Base-by-base conservation (phyloP, 257 asterid genomes). In the Salvia rosmarinus region DNA sequence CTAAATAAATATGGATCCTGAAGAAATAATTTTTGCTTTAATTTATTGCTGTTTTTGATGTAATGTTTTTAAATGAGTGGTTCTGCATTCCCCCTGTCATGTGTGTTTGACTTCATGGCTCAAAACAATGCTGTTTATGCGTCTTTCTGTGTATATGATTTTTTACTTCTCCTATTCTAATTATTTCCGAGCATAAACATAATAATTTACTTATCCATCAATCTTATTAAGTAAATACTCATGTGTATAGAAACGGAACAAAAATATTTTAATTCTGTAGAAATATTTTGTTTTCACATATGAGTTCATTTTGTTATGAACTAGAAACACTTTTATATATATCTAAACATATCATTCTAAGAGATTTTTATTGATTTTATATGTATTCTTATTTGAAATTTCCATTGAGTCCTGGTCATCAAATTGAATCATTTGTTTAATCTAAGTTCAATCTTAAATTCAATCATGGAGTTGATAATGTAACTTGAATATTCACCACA, bases 281-380 rank as follows among this genome's bases (percentile, higher is more conserved):
- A 28, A 0, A 28, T 13, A 12, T 56, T 23, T 56, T 25, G 14
- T 10, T 21, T n/a, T n/a, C n/a, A n/a, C n/a, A n/a, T n/a, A 2
- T 30, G 39, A 56, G 40, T 58, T 60, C 47, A 17, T 60, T 60
- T 60, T 60, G 34, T 60, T 30, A 60, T n/a, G n/a, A 34, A 16
- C 6, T 60, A 16, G 8, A 34, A 23, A 56, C 10, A 21, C 59
- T 20, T 20, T 20, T 21, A n/a, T n/a, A n/a, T 25, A 10, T 20
- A 9, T 19, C 59, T 19, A 17, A 8, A 1, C 8, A 51, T 20
- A 17, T 9, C 32, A 51, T 51, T 50, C 17, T 20, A 19, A 51
- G 30, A 25, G 37, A 32, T 32, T 32, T 1, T 0, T 2, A 32
- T 32, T 9, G 59, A 52, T 20, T 13, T 46, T 13, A 0, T 2